A percentile compares a stretch with the other conserved stretches of the same genome.
These are phyloP conservation scores for Phytophthora litchii DNA, from an alignment of 352 stramenopile genomes.

Conservation along the genomic window DNA sequence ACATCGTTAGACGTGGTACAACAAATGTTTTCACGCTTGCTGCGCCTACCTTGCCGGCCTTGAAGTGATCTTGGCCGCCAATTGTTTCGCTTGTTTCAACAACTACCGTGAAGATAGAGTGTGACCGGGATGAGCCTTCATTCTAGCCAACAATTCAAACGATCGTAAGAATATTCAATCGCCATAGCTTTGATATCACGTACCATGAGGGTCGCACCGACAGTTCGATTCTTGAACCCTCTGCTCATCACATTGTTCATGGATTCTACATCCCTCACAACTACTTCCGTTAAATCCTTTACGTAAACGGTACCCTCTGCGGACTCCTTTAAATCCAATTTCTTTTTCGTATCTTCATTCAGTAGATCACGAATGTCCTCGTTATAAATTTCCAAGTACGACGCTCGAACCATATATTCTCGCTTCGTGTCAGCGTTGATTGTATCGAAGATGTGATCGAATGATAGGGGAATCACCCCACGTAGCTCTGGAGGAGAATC, in stretches of 20 bases:
- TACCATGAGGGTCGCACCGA: slow-evolving; percentile 85
- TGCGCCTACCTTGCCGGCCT: slow-evolving; percentile 71
- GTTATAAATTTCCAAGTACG: slow-evolving; percentile 97
- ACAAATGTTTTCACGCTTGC: background rate
- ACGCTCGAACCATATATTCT: slow-evolving; percentile 88
- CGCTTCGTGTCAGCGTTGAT: slow-evolving; percentile 68
- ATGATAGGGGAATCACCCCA: slow-evolving; percentile 84
- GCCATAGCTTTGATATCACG: background rate
- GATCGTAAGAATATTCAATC: background rate
- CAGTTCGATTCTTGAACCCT: slow-evolving; percentile 86
- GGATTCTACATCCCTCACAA: slow-evolving; percentile 74
- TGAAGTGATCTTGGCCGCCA: slow-evolving; percentile 74
- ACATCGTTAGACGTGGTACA: too few relatives aligned
- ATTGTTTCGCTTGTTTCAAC: slow-evolving; percentile 86
- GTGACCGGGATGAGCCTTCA: slow-evolving; percentile 80
- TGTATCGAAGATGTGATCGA: slow-evolving; percentile 89
- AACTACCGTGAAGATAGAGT: slow-evolving; percentile 88
- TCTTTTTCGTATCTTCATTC: slow-evolving; percentile 76
- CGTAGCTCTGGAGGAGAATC: slow-evolving; percentile 74
- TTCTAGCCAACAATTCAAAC: slow-evolving; percentile 45
- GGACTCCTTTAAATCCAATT: slow-evolving; percentile 87
- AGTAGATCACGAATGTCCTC: slow-evolving; percentile 94
- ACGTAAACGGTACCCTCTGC: slow-evolving; percentile 86
- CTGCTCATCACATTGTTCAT: slow-evolving; percentile 85
- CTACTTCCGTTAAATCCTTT: slow-evolving; percentile 87